Conservation (phyloP, 441 rosid species). For the Corymbia calophylla region DNA sequence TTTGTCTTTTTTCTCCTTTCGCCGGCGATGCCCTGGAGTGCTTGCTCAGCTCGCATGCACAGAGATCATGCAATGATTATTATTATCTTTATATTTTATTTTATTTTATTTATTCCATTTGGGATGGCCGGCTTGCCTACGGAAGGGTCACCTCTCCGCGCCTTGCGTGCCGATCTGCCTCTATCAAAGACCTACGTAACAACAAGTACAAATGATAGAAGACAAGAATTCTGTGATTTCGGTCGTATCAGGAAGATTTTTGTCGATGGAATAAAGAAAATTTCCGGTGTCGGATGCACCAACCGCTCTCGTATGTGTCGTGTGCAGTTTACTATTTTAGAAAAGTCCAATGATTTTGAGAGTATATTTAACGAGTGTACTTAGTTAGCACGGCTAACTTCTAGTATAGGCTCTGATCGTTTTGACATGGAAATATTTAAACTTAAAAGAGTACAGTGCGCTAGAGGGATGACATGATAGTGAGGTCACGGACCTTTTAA, state of each 20-base stretch:
- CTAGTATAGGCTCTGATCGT: not conserved
- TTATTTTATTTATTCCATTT: not conserved
- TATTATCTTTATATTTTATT: not conserved
- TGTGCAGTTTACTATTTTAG: not conserved
- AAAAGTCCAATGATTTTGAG: not conserved
- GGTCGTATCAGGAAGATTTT: not conserved
- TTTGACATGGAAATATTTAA: not conserved
- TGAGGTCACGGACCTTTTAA: accelerated
- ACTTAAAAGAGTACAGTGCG: not conserved
- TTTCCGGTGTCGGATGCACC: not conserved
- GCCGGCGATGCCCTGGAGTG: not conserved
- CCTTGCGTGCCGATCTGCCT: not conserved
- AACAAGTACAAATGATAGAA: not conserved
- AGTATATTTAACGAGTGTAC: not conserved
- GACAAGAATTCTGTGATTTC: not conserved
- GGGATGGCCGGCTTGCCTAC: not conserved
- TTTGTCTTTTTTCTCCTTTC: not conserved
- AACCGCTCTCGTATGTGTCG: not conserved
- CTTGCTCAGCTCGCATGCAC: not conserved
- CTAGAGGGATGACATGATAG: not conserved
- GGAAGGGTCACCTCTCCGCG: not conserved
- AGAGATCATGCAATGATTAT: not conserved
- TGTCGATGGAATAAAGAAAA: not conserved
- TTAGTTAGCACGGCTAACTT: not conserved
- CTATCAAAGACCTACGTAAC: not conserved